Evolutionary conservation across 257 asterid species (phyloP).

Genomic region (Capsicum baccatum): DNA sequence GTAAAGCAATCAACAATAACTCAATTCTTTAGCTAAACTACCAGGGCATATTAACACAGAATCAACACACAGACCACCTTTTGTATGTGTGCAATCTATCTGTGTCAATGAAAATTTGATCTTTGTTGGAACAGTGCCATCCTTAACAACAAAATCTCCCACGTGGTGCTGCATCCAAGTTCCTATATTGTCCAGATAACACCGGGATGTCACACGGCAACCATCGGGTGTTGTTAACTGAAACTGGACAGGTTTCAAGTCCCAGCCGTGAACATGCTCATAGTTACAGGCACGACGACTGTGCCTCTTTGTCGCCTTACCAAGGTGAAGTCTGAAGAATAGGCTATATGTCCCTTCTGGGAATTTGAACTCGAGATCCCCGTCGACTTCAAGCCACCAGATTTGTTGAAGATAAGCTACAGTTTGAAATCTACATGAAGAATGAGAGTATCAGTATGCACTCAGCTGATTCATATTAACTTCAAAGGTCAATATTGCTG

Average conservation of each 20-base stretch:
- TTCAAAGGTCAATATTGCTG: background rate
- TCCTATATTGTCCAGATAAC: conserved; percentile 57
- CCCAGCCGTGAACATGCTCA: conserved; percentile 85
- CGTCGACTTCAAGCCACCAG: conserved; percentile 92
- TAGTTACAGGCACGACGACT: conserved; percentile 52
- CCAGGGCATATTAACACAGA: conserved; percentile 69
- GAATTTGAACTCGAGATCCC: conserved; percentile 70
- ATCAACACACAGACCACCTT: conserved; percentile 87
- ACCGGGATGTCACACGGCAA: conserved; percentile 46
- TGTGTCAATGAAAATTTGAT: conserved; percentile 67
- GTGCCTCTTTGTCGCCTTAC: conserved; percentile 54
- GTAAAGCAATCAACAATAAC: conserved; percentile 1
- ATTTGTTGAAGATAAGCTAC: conserved; percentile 86
- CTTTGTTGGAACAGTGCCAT: conserved; percentile 46
- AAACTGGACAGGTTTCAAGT: conserved; percentile 67
- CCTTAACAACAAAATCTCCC: conserved; percentile 69
- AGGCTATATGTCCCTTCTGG: conserved; percentile 74
- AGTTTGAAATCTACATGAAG: conserved; percentile 61
- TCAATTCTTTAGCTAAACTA: conserved; percentile 50
- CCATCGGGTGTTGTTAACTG: conserved; percentile 65
- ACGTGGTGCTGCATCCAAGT: conserved; percentile 73
- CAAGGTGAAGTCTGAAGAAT: conserved; percentile 77
- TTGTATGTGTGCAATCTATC: conserved; percentile 89
- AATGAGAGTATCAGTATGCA: conserved; percentile 6
- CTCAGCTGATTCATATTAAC: no score